phyloP scores from a whole-genome alignment of 2,329 filamentous ascomycete species.

The Phoma sp. region DNA sequence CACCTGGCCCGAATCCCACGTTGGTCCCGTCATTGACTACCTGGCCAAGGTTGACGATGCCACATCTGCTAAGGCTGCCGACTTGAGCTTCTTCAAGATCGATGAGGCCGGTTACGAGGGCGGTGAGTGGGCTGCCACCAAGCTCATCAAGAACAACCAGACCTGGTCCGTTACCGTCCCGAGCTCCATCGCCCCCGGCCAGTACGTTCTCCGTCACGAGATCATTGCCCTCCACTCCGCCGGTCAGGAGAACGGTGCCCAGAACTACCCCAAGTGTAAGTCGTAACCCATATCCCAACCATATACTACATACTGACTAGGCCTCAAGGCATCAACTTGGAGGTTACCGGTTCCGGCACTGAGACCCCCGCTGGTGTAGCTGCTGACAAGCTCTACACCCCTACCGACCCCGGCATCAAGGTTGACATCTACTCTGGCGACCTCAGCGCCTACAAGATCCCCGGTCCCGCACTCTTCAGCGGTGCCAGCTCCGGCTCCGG shows the following conservation, averaged over 20 bases:
- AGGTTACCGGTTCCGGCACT: conserved; percentile 62
- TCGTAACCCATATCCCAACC: conserved; percentile 36
- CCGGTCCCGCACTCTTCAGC: conserved; percentile 54
- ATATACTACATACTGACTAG: background rate
- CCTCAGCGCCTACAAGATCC: conserved; percentile 55
- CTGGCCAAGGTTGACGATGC: conserved; percentile 65
- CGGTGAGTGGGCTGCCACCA: conserved; percentile 62
- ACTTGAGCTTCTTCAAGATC: conserved; percentile 70
- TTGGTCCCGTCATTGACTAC: conserved; percentile 70
- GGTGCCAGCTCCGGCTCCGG: conserved; percentile 27
- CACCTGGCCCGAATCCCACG: conserved; percentile 69
- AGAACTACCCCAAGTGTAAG: conserved; percentile 55
- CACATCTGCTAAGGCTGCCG: conserved; percentile 58
- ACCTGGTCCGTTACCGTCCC: conserved; percentile 61
- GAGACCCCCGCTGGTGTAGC: conserved; percentile 52
- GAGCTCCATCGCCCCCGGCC: conserved; percentile 58
- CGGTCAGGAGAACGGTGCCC: conserved; percentile 51
- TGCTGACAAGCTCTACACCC: conserved; percentile 63
- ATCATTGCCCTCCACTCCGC: conserved; percentile 66
- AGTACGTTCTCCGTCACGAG: conserved; percentile 67
- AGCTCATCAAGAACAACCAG: conserved; percentile 56
- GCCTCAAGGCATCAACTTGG: conserved; percentile 53
- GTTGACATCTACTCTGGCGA: conserved; percentile 63
- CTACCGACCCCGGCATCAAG: conserved; percentile 63
- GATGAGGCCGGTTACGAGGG: conserved; percentile 61